Conservation (phyloP, 257 asterid genomes). For the Solanum paucissectum region DNA sequence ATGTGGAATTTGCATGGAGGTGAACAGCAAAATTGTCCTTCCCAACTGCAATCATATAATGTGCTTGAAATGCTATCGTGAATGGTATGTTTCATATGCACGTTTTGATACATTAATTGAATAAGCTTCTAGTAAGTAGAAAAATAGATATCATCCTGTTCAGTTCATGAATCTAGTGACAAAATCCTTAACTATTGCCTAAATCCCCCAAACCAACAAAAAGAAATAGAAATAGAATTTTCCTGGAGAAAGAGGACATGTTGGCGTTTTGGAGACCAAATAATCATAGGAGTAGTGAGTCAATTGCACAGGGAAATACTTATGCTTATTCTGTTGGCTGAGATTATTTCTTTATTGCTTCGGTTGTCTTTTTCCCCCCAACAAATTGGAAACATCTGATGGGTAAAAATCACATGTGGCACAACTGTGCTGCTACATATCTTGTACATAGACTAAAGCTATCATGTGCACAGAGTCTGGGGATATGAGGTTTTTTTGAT, state of each 20-base stretch:
- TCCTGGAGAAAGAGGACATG: background rate
- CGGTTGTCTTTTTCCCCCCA: background rate
- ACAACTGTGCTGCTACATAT: background rate
- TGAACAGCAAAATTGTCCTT: slow-evolving; percentile 64
- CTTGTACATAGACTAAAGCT: background rate
- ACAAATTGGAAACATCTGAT: background rate
- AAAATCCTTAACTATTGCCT: background rate
- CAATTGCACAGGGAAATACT: background rate
- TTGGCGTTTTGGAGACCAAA: background rate
- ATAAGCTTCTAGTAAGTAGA: background rate
- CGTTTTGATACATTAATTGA: background rate
- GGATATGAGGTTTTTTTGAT: background rate
- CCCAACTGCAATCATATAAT: slow-evolving; percentile 79
- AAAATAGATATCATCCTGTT: background rate
- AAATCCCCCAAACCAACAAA: background rate
- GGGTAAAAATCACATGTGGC: background rate
- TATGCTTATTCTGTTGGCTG: background rate
- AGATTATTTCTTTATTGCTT: background rate
- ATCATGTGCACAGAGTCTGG: background rate
- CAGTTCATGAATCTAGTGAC: background rate
- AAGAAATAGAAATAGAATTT: background rate
- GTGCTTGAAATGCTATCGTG: slow-evolving; percentile 91
- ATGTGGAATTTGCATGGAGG: slow-evolving; percentile 97
- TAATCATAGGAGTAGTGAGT: background rate
- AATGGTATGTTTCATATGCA: slow-evolving; percentile 42